Evolutionary conservation across 768 basidiomycete species (phyloP), one percentile per base, ranked within the genome.

Genomic region (Phlebiopsis flavidoalba): DNA sequence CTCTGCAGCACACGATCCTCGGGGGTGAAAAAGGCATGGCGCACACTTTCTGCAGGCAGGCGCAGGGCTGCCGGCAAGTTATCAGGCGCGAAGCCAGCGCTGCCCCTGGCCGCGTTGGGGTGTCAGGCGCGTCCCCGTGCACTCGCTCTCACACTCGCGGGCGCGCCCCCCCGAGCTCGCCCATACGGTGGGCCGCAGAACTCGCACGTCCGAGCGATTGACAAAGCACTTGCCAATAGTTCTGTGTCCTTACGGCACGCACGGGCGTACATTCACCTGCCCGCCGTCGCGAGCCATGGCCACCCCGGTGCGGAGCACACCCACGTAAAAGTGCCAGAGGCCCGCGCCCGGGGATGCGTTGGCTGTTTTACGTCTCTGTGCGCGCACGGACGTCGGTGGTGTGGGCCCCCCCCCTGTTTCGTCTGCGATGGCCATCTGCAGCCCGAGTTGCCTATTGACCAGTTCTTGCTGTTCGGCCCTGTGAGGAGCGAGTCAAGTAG

Each of bases 261-360:
- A 6, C 2, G 26, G 6, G 26, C 26, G n/a, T n/a, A n/a, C n/a
- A 31, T 53, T 60, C 60, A 60, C 48, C 53, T 60, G 60, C 26
- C 26, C 26, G 26, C 26, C 26, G 26, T 31, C 26, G 26, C 2
- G 26, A n/a, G 26, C 2, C 6, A 6, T 31, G 26, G 26, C 26
- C 26, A 31, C 26, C 48, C 33, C 37, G 53, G 60, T 53, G 36
- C 60, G 60, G 60, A 60, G 46, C 60, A 21, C 22, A 35, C 53
- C 2, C 40, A 22, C 22, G 40, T 36, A 21, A n/a, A 17, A 7
- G 36, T 19, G 3, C 10, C 37, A 55, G 3, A 6, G 43, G 17
- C 10, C 14, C 40, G 40, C 19, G 19, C 40, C 54, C n/a, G n/a
- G 54, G 54, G 54, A 2, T 19, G 40, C 54, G 24, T 31, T 31